Conservation (phyloP, 352 stramenopile genomes). For the Aphanomyces astaci region DNA sequence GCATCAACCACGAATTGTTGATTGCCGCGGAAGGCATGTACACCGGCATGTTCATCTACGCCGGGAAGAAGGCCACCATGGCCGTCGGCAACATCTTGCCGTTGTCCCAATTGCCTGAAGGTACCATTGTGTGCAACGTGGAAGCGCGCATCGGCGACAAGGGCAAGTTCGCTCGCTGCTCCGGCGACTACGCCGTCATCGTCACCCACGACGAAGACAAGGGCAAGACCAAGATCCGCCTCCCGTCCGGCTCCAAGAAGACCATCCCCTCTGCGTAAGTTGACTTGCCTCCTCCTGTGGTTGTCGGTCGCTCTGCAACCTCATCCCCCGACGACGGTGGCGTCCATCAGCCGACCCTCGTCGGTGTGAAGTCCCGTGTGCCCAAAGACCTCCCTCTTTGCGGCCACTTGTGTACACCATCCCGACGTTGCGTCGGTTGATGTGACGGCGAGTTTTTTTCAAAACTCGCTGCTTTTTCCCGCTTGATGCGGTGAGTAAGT, state of each 20-base stretch:
- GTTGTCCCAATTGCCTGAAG: slow-evolving; percentile 92
- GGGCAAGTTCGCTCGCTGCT: slow-evolving; percentile 93
- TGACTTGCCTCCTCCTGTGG: slow-evolving; percentile 9
- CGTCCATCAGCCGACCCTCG: not conserved
- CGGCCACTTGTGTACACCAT: not conserved
- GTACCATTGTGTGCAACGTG: slow-evolving; percentile 99
- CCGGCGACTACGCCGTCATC: slow-evolving; percentile 97
- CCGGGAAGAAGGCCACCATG: slow-evolving; percentile 93
- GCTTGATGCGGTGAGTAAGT: slow-evolving; percentile 78
- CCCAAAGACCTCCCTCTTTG: not conserved
- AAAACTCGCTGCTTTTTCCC: slow-evolving; percentile 40
- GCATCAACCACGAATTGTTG: slow-evolving; percentile 93
- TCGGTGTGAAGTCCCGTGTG: not conserved
- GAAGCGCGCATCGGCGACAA: slow-evolving; percentile 94
- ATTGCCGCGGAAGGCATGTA: slow-evolving; percentile 98
- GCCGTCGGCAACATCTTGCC: slow-evolving; percentile 97
- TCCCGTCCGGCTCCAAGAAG: slow-evolving; percentile 97
- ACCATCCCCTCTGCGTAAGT: slow-evolving; percentile 89
- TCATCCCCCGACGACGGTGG: not conserved
- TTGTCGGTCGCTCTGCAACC: not conserved
- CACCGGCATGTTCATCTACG: slow-evolving; percentile 98
- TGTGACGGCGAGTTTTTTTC: not conserved
- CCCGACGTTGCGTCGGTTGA: not conserved
- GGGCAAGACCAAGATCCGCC: slow-evolving; percentile 92
- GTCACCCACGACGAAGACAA: slow-evolving; percentile 99